Evolutionary conservation across 1,284 basidiomycete genomes (phyloP), one percentile per base, ranked within the genome.

Genomic region (Sparassis latifolia): DNA sequence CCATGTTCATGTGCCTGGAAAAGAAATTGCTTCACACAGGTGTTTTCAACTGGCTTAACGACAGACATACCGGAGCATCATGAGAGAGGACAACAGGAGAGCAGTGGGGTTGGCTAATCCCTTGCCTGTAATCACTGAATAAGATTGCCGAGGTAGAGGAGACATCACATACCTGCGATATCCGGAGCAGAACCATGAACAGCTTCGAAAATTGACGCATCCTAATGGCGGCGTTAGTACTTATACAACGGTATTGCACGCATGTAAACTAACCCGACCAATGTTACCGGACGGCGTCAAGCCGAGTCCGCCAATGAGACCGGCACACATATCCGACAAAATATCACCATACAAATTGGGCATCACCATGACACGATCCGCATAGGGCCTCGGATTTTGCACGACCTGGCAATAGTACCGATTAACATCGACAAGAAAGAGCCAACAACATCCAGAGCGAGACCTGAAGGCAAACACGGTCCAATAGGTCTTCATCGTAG

Each of bases 281-380:
- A 98, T 97, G 79, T 99, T 99, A 45, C 96, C 97, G 45, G 96
- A 98, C 37, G 97, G 97, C 9, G 97, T 99, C 54, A 99, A 79
- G 60, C 96, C 97, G 58, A 99, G 80, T 64, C 97, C 97, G 61
- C 97, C 97, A 69, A 99, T 99, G 62, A 99, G 80, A 62, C 96
- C 97, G 56, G 97, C 97, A 60, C 96, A 97, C 89, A 99, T 96
- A 72, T 99, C 96, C 47, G 96, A 98, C 57, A 98, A 76, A 68
- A 99, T 99, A 71, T 97, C 96, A 70, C 91, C 93, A 66, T 92
- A 95, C 56, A 99, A 76, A 80, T 99, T 99, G 58, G 97, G 97
- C 96, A 99, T 99, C 61, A 99, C 97, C 96, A 99, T 99, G 62
- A 99, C 97, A 54, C 93, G 89, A 75, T 98, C 95, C 44, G 91